These are phyloP conservation scores for Sclerotinia borealis DNA, from an alignment of 2,329 filamentous ascomycete species.

Conservation along the genomic window DNA sequence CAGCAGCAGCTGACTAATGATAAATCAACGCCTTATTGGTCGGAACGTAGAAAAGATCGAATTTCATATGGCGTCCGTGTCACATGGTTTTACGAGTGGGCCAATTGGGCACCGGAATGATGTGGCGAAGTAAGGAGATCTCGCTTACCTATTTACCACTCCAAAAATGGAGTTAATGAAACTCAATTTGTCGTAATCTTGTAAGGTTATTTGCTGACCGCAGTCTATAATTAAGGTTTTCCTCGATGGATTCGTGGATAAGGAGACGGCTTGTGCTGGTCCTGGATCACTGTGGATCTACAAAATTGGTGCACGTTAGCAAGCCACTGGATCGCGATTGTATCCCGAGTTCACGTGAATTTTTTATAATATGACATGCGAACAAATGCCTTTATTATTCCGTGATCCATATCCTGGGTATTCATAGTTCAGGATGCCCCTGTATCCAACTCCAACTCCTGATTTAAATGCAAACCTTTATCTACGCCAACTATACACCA, in stretches of 20 bases:
- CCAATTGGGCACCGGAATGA: not conserved
- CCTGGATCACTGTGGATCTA: not conserved
- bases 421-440: not conserved
- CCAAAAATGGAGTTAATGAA: not conserved
- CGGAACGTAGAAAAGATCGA: not conserved
- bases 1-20: not conserved
- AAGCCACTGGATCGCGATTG: not conserved
- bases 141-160: slow-evolving; percentile 1
- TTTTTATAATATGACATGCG: not conserved
- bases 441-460: slow-evolving; percentile 6
- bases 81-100: not conserved
- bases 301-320: not conserved
- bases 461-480: not conserved
- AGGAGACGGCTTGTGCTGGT: not conserved
- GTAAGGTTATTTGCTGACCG: not conserved
- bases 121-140: not conserved
- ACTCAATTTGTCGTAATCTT: not conserved
- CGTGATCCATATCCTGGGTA: slow-evolving; percentile 9
- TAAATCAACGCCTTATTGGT: not conserved
- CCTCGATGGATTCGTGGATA: not conserved
- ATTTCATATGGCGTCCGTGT: not conserved
- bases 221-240: not conserved
- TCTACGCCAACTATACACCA: not conserved
- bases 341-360: not conserved
- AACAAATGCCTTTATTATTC: not conserved